These are phyloP conservation scores for Sporothrix curviconia DNA, from an alignment of 2,329 filamentous ascomycete species.

Conservation along the genomic window DNA sequence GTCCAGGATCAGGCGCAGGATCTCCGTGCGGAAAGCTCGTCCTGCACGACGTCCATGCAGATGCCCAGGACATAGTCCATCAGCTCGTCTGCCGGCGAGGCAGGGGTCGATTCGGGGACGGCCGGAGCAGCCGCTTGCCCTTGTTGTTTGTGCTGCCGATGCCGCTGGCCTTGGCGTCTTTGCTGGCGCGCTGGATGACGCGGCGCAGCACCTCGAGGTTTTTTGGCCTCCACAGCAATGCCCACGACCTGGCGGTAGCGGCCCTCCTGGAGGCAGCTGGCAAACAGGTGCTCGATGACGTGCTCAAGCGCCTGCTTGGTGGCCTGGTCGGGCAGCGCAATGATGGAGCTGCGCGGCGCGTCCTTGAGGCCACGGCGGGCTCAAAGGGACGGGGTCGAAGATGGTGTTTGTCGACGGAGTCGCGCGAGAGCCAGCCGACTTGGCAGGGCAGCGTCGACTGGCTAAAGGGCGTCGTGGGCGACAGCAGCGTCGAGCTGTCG, in stretches of 20 bases:
- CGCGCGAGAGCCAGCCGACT: conserved; percentile 88
- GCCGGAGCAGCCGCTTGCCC: conserved; percentile 21
- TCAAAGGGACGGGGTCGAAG: conserved; percentile 53
- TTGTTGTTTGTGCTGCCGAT: conserved; percentile 49
- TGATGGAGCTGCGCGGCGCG: conserved; percentile 48
- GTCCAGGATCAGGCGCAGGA: conserved; percentile 85
- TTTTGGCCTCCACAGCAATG: conserved; percentile 89
- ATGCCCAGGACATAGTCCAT: conserved; percentile 96
- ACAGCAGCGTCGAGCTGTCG: conserved; percentile 67
- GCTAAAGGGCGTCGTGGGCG: conserved; percentile 90
- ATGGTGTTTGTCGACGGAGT: conserved; percentile 60
- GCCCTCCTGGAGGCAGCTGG: conserved; percentile 77
- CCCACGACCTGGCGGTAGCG: conserved; percentile 94
- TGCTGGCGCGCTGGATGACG: conserved; percentile 82
- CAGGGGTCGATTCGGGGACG: conserved; percentile 45
- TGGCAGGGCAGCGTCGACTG: conserved; percentile 88
- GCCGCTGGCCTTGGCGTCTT: conserved; percentile 66
- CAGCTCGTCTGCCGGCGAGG: conserved; percentile 86
- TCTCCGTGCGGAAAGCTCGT: conserved; percentile 78
- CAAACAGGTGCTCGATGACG: conserved; percentile 84
- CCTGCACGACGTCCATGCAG: conserved; percentile 96
- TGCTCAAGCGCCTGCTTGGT: conserved; percentile 74
- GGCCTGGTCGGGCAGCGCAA: conserved; percentile 59
- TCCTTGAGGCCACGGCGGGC: conserved; percentile 41
- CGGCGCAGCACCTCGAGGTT: conserved; percentile 80